Conservation (phyloP, 257 asterid species). For the Fraxinus excelsior region DNA sequence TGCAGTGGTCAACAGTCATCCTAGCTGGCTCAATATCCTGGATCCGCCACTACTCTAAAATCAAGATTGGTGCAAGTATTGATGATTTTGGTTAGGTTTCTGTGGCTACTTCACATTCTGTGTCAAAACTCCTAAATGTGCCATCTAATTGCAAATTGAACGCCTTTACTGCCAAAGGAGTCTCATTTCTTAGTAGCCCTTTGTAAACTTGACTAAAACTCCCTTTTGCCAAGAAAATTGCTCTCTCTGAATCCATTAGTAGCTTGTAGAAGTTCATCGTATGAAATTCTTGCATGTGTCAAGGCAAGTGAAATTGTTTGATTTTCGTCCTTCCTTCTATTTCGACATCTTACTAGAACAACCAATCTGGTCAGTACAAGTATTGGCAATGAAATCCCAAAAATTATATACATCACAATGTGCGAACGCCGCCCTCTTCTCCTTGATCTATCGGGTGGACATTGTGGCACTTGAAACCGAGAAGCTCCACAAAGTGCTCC, state of each 20-base stretch:
- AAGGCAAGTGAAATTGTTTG: background rate
- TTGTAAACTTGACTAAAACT: slow-evolving; percentile 28
- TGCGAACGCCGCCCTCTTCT: background rate
- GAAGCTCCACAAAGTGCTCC: slow-evolving; percentile 22
- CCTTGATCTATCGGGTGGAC: background rate
- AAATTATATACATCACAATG: background rate
- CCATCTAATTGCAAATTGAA: slow-evolving; percentile 28
- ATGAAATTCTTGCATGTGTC: slow-evolving; percentile 27
- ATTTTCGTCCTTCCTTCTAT: background rate
- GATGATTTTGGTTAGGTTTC: slow-evolving; percentile 22
- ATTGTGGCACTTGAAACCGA: slow-evolving; percentile 3
- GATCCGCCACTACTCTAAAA: slow-evolving; percentile 1
- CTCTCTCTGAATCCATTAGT: slow-evolving; percentile 26
- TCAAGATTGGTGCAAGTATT: slow-evolving; percentile 18
- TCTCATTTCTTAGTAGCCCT: slow-evolving; percentile 25
- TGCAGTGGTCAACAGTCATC: too few species aligned
- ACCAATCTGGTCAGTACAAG: slow-evolving; percentile 9
- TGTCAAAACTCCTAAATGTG: slow-evolving; percentile 31
- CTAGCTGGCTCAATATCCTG: too few species aligned
- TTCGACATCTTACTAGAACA: background rate
- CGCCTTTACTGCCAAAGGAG: slow-evolving; percentile 30
- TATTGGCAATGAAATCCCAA: background rate
- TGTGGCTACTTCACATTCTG: slow-evolving; percentile 26
- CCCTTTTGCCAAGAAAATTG: slow-evolving; percentile 26
- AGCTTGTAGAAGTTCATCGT: slow-evolving; percentile 27